phyloP scores from a whole-genome alignment of 2,329 filamentous ascomycete genomes.

The Fusarium sp. region DNA sequence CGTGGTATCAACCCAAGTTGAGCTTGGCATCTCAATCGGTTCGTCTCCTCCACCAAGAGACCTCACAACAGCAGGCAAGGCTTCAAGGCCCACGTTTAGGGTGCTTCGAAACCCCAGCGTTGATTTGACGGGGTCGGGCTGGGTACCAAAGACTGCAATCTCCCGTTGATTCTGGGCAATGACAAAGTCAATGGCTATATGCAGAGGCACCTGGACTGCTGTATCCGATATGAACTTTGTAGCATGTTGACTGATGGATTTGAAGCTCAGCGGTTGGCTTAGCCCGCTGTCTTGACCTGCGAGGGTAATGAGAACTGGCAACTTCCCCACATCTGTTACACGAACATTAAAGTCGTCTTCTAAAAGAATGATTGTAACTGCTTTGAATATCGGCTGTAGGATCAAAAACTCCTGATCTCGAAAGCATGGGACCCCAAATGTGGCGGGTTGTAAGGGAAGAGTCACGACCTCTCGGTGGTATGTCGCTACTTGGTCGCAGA shows the following conservation, averaged over 20 bases:
- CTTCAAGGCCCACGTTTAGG: too few species aligned
- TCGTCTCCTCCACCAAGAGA: background rate
- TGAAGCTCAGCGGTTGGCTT: slow-evolving; percentile 7
- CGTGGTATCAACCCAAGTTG: background rate
- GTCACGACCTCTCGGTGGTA: background rate
- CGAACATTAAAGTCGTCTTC: background rate
- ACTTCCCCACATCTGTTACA: background rate
- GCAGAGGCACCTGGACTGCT: background rate
- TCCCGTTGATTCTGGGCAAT: background rate
- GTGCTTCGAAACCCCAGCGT: background rate
- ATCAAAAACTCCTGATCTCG: background rate
- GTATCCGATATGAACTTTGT: background rate
- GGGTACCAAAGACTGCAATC: background rate
- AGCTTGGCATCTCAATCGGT: background rate
- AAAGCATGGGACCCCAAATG: background rate
- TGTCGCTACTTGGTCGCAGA: background rate
- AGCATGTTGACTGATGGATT: background rate
- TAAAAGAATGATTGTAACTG: background rate
- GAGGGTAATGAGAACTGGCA: slow-evolving; percentile 8
- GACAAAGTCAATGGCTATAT: background rate
- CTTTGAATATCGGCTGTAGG: background rate
- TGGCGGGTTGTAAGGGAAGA: background rate
- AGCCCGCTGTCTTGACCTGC: slow-evolving; percentile 1
- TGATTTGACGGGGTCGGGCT: background rate
- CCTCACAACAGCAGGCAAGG: background rate